Evolutionary conservation across 768 basidiomycete genomes (phyloP), one percentile per base, ranked within the genome.

Genomic region (Mycena sanguinolenta): DNA sequence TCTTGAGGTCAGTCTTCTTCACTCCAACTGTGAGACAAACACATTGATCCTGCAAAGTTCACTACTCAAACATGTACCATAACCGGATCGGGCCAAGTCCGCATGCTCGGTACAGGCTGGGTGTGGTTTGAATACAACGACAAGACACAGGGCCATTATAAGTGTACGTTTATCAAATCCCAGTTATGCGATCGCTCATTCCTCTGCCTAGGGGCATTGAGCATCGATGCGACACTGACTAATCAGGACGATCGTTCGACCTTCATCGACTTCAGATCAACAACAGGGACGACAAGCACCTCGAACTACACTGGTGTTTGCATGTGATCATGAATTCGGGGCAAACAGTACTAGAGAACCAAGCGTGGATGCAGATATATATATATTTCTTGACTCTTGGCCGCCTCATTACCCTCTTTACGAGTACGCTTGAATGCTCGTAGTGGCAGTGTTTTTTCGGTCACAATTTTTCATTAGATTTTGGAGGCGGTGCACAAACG

Each of bases 101-200:
- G 63, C 27, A 69, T 59, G 63, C 28, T 61, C 53, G 72, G 63
- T 13, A 73, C 72, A 8, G 71, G 71, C 4, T 72, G 71, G 71
- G 71, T 73, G 19, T 73, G 71, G 71, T 73, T 69, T 25, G 66
- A 73, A 25, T 73, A 73, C 49, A 61, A 73, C 30, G 44, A 60
- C 27, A 27, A 46, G 34, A 68, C 67, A 21, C 21, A 73, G 5
- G 71, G 59, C 27, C 71, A 73, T 38, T 69, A 65, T 23, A 73
- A 73, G 49, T 73, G 65, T 66, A 52, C 16, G 58, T 50, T 50
- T 46, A 23, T 25, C 38, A 5, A 39, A 58, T 58, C 16, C 57
- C 50, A 4, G 9, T 52, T 27, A 52, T 52, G 27, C 50, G 50
- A 63, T 25, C 12, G 32, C 14, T 44, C 13, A 21, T 42, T 64